A percentile compares a stretch with the other conserved stretches of the same genome.
Evolutionary conservation across 805 yeast species (phyloP).

Genomic region (Wickerhamomyces rabaulensis): DNA sequence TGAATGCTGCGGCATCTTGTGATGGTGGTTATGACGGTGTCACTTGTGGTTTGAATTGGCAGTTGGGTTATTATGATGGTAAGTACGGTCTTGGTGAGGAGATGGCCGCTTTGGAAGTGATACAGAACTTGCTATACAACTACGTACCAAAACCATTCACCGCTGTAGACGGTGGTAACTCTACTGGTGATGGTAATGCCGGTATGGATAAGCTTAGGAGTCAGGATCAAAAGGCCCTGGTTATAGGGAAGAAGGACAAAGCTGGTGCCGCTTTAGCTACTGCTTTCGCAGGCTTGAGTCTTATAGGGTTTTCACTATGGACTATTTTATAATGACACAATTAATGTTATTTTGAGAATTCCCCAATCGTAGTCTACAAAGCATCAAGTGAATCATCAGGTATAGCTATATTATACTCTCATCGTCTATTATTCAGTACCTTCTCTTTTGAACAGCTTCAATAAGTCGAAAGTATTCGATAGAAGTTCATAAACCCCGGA

Average conservation of each 20-base stretch:
- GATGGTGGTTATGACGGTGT: slow-evolving; percentile 83
- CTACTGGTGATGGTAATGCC: slow-evolving; percentile 62
- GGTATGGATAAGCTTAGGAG: slow-evolving; percentile 32
- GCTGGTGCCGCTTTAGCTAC: slow-evolving; percentile 74
- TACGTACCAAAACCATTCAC: slow-evolving; percentile 55
- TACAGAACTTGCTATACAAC: slow-evolving; percentile 35
- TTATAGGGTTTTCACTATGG: neutral
- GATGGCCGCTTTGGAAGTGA: slow-evolving; percentile 72
- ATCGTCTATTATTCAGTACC: slow-evolving; percentile 6
- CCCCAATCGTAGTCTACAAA: neutral
- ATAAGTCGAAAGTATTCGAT: slow-evolving; percentile 44
- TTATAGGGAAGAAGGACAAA: slow-evolving; percentile 40
- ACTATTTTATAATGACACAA: neutral
- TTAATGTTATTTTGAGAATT: neutral
- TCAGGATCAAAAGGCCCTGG: slow-evolving; percentile 21
- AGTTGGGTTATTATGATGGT: slow-evolving; percentile 61
- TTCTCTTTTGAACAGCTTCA: slow-evolving; percentile 22
- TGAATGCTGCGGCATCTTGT: slow-evolving; percentile 77
- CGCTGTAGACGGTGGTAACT: slow-evolving; percentile 60
- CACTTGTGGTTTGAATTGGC: slow-evolving; percentile 88
- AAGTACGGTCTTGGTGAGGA: slow-evolving; percentile 87
- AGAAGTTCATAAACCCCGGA: slow-evolving; percentile 55
- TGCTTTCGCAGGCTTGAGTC: slow-evolving; percentile 37
- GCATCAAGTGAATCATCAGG: neutral
- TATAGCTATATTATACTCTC: neutral